phyloP scores from a whole-genome alignment of 2,329 filamentous ascomycete genomes.

The Monosporascus sp. region DNA sequence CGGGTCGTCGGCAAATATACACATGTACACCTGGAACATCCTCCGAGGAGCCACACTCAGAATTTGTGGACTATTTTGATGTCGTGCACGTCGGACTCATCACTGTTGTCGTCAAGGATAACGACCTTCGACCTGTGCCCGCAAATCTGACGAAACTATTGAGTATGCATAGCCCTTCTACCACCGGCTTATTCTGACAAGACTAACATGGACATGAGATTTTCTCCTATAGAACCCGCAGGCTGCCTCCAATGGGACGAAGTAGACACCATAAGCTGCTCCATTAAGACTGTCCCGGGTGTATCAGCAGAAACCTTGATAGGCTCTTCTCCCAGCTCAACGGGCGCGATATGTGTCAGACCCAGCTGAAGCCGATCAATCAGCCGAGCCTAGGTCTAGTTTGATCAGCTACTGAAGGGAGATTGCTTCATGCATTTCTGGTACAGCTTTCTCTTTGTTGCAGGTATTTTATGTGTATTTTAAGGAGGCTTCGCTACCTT shows the following conservation, averaged over 20 bases:
- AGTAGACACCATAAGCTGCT: slow-evolving; percentile 1
- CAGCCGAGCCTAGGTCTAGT: too few species aligned
- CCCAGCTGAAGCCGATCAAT: too few species aligned
- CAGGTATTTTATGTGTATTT: too few species aligned
- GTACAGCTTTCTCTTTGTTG: too few species aligned
- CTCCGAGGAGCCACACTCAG: slow-evolving; percentile 6
- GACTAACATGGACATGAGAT: too few species aligned
- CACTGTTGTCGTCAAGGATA: slow-evolving; percentile 7
- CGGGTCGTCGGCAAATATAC: slow-evolving; percentile 9
- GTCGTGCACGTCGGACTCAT: slow-evolving; percentile 11
- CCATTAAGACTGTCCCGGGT: too few species aligned
- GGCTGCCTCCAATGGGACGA: slow-evolving; percentile 15
- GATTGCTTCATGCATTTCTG: too few species aligned
- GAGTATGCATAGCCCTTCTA: slow-evolving; percentile 1
- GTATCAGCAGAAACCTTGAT: too few species aligned
- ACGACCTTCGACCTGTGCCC: slow-evolving; percentile 6
- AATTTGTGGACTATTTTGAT: slow-evolving; percentile 9
- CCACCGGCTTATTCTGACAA: neutral
- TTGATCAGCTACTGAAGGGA: too few species aligned
- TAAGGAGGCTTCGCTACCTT: too few species aligned
- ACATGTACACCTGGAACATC: slow-evolving; percentile 11
- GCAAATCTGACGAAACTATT: slow-evolving; percentile 6
- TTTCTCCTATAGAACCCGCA: slow-evolving; percentile 5
- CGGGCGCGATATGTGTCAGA: too few species aligned
- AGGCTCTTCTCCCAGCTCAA: too few species aligned